Evolutionary conservation across 208 protist species (phyloP), one percentile per base, ranked within the genome.

Genomic region (Strigomonas galati): DNA sequence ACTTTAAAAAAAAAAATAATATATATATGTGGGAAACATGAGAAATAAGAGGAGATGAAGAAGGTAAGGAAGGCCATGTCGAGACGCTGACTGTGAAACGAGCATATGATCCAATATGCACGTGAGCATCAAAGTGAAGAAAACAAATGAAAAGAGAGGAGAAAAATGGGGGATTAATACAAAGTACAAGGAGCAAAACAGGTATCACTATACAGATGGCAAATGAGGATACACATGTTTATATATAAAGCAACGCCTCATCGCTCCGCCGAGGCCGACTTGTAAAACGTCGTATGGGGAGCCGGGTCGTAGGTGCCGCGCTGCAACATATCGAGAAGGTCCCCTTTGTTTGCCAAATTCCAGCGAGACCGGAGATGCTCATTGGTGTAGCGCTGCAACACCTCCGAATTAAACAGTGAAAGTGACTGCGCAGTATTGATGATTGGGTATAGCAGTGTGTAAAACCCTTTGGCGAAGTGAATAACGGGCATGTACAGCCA

Each of bases 401-500:
- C 74, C 30, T 89, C 82, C 0, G 84, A 83, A 65, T 91, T 91
- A n/a, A 95, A 81, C 57, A 95, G 65, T 6, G 86, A 93, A 0
- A 93, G 82, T 0, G 89, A 93, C 35, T 87, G 84, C 24, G 79
- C 66, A 2, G 86, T 95, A 46, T 78, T 83, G 46, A 93, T 83
- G 57, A 92, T 65, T 15, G 86, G 86, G 0, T 80, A 91, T 1
- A 93, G 58, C 15, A 95, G 61, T 2, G 81, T 87, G 76, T 92
- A 92, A 19, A 91, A 71, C 21, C 89, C 89, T 58, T 95, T 95
- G 32, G 78, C 86, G 64, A 95, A 91, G 61, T 92, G 74, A 23
- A 95, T 78, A 26, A 92, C 71, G n/a, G 85, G 89, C 1, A 69
- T 66, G 71, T 93, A 92, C 3, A 95, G 78, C 84, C 85, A 92